phyloP scores from a whole-genome alignment of 78 protist genomes.

The Tieghemostelium lacteum region DNA sequence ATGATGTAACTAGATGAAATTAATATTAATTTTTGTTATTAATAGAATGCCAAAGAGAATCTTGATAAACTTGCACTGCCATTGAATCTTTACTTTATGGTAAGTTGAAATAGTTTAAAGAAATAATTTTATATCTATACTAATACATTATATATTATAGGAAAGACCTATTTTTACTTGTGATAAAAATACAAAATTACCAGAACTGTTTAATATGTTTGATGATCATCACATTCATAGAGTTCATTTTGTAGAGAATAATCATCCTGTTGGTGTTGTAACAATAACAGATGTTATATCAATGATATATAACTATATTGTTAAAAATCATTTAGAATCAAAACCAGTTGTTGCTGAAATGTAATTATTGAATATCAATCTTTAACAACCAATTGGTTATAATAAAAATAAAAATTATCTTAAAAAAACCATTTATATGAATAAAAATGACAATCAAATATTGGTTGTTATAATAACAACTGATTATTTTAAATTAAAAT shows the following conservation, averaged over 20 bases:
- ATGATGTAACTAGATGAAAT: not conserved
- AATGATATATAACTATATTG: constrained; percentile 28
- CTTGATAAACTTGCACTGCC: constrained; percentile 55
- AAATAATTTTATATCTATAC: not conserved
- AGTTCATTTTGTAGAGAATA: constrained; percentile 44
- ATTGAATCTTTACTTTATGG: constrained; percentile 15
- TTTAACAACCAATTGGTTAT: not conserved
- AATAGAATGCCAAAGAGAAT: constrained; percentile 21
- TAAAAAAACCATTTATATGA: not conserved
- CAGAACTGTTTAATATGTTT: constrained; percentile 28
- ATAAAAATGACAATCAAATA: too few relatives aligned
- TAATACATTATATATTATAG: not conserved
- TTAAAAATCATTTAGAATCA: not conserved
- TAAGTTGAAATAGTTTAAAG: not conserved
- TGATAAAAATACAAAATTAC: constrained; percentile 11
- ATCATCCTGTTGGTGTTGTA: constrained; percentile 42
- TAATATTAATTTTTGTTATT: not conserved
- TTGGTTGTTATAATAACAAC: too few relatives aligned
- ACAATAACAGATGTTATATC: constrained; percentile 47
- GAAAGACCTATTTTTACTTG: constrained; percentile 52
- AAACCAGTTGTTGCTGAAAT: not conserved
- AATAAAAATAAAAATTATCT: not conserved
- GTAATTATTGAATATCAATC: not conserved
- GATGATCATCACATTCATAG: constrained; percentile 25
- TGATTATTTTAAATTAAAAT: too few relatives aligned